Evolutionary conservation across 176 grass and related monocot genomes (phyloP).

Genomic region (Ensete glaucum): DNA sequence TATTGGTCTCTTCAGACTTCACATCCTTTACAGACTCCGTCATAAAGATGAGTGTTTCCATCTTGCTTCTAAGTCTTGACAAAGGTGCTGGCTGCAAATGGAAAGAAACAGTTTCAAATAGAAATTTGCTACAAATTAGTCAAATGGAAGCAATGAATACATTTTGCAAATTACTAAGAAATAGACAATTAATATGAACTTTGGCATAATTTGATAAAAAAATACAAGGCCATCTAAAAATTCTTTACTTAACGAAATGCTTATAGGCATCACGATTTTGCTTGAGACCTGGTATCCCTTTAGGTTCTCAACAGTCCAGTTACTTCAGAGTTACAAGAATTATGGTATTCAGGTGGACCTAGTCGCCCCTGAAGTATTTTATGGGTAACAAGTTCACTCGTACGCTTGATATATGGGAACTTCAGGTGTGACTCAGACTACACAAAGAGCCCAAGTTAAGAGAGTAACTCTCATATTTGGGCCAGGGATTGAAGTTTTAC

Average conservation of each 20-base stretch:
- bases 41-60: slow-evolving; percentile 77
- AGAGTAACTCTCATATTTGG: too few species aligned
- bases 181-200: background rate
- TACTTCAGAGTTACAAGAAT: background rate
- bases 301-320: background rate
- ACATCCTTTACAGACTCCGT: slow-evolving; percentile 47
- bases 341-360: background rate
- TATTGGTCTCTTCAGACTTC: slow-evolving; percentile 35
- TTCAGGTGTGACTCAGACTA: too few species aligned
- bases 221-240: background rate
- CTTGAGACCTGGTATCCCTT: background rate
- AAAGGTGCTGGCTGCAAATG: slow-evolving; percentile 64
- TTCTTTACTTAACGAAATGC: background rate
- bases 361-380: background rate
- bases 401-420: too few species aligned
- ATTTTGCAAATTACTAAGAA: slow-evolving; percentile 5
- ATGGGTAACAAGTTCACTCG: background rate
- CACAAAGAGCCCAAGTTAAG: too few species aligned
- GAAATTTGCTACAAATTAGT: background rate
- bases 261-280: background rate
- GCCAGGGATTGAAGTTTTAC: too few species aligned
- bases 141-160: background rate
- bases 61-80: slow-evolving; percentile 71
- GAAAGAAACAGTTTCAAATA: slow-evolving; percentile 16
- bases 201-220: background rate